These are phyloP conservation scores for Mimosa bimucronata DNA, from an alignment of 306 rosid genomes.

Conservation along the genomic window DNA sequence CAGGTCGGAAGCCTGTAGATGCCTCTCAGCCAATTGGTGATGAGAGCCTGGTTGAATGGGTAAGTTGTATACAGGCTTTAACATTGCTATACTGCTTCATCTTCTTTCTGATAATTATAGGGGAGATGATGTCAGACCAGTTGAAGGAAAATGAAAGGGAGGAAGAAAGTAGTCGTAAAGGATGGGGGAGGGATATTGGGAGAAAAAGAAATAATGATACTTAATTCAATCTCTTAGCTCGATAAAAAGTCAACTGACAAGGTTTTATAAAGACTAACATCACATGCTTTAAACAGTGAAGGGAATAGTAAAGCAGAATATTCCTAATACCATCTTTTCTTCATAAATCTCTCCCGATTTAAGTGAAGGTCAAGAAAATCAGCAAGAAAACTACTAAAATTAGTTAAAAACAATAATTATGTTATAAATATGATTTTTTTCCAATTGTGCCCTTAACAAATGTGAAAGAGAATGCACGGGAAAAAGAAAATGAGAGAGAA, in stretches of 20 bases:
- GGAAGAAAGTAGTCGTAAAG: background rate
- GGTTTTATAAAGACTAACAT: background rate
- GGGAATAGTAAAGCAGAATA: background rate
- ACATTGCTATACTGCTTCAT: background rate
- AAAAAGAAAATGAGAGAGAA: too few relatives aligned
- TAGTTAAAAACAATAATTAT: too few relatives aligned
- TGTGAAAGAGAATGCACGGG: too few relatives aligned
- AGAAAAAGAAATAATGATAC: background rate
- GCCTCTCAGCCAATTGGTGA: slow-evolving; percentile 94
- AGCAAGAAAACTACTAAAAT: background rate
- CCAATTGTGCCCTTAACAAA: too few relatives aligned
- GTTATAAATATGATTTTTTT: too few relatives aligned
- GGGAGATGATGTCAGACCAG: background rate
- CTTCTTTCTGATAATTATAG: background rate
- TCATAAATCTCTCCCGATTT: background rate
- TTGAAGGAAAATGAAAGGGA: background rate
- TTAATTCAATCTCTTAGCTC: background rate
- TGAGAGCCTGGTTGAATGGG: slow-evolving; percentile 99
- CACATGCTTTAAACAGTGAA: background rate
- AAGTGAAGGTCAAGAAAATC: background rate
- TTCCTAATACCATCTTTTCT: background rate
- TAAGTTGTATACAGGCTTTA: slow-evolving; percentile 41
- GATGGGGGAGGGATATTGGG: background rate
- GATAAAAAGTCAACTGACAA: background rate
- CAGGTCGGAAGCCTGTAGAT: slow-evolving; percentile 96